phyloP scores from a whole-genome alignment of 1,139 yeast genomes.

The Yamadazyma spencermartinsiae region DNA sequence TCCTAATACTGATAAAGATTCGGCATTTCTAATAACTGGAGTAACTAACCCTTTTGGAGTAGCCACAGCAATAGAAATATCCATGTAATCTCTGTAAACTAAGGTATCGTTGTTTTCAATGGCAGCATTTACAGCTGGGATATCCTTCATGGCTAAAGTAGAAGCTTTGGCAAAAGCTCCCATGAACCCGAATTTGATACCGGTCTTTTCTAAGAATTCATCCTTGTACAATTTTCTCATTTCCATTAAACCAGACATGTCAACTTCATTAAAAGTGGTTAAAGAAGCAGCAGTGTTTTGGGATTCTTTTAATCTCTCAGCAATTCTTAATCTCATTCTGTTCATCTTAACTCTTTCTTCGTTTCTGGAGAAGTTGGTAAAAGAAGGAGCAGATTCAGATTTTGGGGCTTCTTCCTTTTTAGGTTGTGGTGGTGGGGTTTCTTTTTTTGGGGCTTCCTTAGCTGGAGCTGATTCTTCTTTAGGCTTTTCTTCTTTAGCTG shows the following conservation, averaged over 20 bases:
- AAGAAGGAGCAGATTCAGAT: slow-evolving; percentile 41
- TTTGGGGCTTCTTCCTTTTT: slow-evolving; percentile 24
- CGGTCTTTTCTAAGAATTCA: slow-evolving; percentile 91
- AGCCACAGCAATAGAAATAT: slow-evolving; percentile 95
- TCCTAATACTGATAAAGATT: slow-evolving; percentile 82
- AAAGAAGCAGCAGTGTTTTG: slow-evolving; percentile 98
- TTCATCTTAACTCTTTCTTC: slow-evolving; percentile 97
- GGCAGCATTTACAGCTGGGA: slow-evolving; percentile 94
- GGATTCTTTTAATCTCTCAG: slow-evolving; percentile 98
- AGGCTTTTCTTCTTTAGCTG: slow-evolving; percentile 23
- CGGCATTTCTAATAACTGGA: slow-evolving; percentile 97
- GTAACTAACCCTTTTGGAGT: slow-evolving; percentile 99
- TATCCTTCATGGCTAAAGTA: slow-evolving; percentile 88
- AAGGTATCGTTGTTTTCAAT: slow-evolving; percentile 91
- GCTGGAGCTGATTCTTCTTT: slow-evolving; percentile 20
- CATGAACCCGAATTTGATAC: slow-evolving; percentile 97
- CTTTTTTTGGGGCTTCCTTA: slow-evolving; percentile 21
- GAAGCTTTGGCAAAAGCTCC: slow-evolving; percentile 97
- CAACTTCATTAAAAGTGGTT: slow-evolving; percentile 97
- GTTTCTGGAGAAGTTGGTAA: slow-evolving; percentile 72
- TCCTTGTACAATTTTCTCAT: slow-evolving; percentile 97
- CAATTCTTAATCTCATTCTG: slow-evolving; percentile 99
- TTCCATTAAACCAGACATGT: slow-evolving; percentile 89
- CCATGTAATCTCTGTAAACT: slow-evolving; percentile 95
- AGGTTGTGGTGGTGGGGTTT: slow-evolving; percentile 36